phyloP scores from a whole-genome alignment of 768 basidiomycete genomes.

The Pisolithus tinctorius region DNA sequence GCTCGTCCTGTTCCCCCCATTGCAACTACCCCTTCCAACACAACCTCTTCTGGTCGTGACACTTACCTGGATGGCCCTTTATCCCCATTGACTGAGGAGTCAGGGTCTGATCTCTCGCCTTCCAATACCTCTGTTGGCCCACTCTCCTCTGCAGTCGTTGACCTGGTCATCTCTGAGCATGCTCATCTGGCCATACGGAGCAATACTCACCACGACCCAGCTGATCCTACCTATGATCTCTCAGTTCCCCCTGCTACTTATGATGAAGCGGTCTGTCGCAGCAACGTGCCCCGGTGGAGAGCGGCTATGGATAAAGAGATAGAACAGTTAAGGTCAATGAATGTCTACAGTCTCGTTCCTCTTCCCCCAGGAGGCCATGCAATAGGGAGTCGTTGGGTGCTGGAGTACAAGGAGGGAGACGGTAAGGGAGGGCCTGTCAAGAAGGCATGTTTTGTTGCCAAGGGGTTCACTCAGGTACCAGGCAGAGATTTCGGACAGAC shows the following conservation, averaged over 20 bases:
- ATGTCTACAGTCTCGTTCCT: too few species aligned
- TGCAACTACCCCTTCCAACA: too few species aligned
- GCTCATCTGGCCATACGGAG: background rate
- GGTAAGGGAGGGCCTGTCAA: background rate
- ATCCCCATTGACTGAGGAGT: background rate
- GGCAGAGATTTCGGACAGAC: too few species aligned
- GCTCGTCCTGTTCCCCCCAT: too few species aligned
- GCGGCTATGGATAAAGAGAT: background rate
- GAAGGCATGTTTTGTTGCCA: background rate
- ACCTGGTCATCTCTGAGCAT: conserved; percentile 1
- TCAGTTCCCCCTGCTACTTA: too few species aligned
- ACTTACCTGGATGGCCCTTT: too few species aligned
- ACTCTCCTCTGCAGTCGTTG: conserved; percentile 1
- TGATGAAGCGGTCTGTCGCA: background rate
- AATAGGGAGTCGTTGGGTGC: too few species aligned
- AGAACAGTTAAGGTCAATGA: too few species aligned
- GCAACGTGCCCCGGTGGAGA: background rate
- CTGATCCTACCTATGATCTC: background rate
- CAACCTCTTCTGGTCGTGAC: too few species aligned
- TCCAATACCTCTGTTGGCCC: background rate
- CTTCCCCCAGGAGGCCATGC: too few species aligned
- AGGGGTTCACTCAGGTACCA: background rate
- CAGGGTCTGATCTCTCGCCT: background rate
- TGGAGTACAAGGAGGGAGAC: too few species aligned
- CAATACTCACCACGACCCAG: background rate